Percentiles rank a stretch among this genome's conserved stretches.
Conservation (phyloP, 1,284 basidiomycete species). For the Heimioporus retisporus region DNA sequence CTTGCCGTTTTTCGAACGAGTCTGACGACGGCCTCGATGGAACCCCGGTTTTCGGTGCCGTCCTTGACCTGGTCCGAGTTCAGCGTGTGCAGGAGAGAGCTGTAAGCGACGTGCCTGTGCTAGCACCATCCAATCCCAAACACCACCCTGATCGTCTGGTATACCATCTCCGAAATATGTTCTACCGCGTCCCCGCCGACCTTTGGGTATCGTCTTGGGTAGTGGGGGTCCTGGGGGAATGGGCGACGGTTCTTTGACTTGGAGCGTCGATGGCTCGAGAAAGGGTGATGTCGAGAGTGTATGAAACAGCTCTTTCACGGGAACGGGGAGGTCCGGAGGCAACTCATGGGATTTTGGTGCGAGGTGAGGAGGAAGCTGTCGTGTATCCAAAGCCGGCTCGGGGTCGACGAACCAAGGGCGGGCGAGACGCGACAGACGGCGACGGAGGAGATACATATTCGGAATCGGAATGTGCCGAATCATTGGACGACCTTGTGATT, state of each 20-base stretch:
- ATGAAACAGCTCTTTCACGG: conserved; percentile 61
- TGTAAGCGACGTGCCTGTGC: conserved; percentile 63
- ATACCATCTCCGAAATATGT: conserved; percentile 73
- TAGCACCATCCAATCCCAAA: conserved; percentile 81
- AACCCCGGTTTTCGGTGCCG: conserved; percentile 81
- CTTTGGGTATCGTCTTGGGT: conserved; percentile 63
- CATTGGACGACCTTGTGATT: conserved; percentile 28
- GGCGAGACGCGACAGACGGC: neutral
- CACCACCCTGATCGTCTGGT: conserved; percentile 58
- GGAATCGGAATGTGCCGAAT: conserved; percentile 18
- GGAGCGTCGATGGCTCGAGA: conserved; percentile 65
- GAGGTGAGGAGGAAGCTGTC: conserved; percentile 47
- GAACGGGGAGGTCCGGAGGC: conserved; percentile 59
- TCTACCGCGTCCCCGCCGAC: conserved; percentile 70
- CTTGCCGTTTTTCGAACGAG: conserved; percentile 73
- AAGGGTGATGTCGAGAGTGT: conserved; percentile 67
- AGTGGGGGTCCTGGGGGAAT: conserved; percentile 64
- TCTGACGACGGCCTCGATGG: conserved; percentile 77
- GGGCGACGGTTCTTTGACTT: conserved; percentile 59
- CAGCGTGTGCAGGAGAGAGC: neutral
- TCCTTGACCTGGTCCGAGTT: conserved; percentile 70
- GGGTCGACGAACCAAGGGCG: conserved; percentile 70
- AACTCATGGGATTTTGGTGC: conserved; percentile 42
- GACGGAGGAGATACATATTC: too few relatives aligned
- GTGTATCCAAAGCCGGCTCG: conserved; percentile 19